Evolutionary conservation across 768 basidiomycete species (phyloP).

Genomic region (Paxillus rubicundulus): DNA sequence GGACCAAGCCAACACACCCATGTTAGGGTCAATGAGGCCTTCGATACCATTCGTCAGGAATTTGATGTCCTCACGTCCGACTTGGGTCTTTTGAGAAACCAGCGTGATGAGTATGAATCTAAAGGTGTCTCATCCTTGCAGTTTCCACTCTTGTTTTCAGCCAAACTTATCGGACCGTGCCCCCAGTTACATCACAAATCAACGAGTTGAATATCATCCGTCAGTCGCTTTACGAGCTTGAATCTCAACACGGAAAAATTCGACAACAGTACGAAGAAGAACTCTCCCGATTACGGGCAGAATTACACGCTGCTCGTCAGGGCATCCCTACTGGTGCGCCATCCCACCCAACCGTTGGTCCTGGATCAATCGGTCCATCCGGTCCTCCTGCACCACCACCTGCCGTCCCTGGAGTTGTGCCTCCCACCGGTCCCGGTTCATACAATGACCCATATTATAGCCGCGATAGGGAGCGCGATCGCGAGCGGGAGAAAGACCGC

Average conservation of each 20-base stretch:
- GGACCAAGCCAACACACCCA: conserved; percentile 40
- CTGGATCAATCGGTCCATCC: conserved; percentile 33
- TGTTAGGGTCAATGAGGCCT: conserved; percentile 64
- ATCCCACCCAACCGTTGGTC: conserved; percentile 34
- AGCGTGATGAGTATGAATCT: conserved; percentile 86
- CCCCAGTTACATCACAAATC: conserved; percentile 73
- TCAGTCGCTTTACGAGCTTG: conserved; percentile 88
- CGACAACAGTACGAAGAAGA: conserved; percentile 88
- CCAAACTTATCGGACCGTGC: conserved; percentile 10
- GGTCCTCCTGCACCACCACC: conserved; percentile 32
- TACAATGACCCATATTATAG: conserved; percentile 39
- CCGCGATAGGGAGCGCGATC: conserved; percentile 40
- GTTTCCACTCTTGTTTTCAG: background rate
- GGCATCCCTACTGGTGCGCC: conserved; percentile 34
- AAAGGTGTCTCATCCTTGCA: conserved; percentile 59
- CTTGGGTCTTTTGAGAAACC: conserved; percentile 60
- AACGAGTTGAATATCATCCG: conserved; percentile 89
- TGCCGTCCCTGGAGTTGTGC: conserved; percentile 29
- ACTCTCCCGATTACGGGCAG: conserved; percentile 64
- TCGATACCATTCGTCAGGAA: conserved; percentile 81
- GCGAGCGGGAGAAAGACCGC: conserved; percentile 42
- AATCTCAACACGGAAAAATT: conserved; percentile 82
- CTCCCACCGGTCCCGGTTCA: conserved; percentile 29
- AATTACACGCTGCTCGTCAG: conserved; percentile 55
- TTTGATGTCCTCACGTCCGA: conserved; percentile 76